These are phyloP conservation scores for Spathaspora boniae DNA, from an alignment of 805 yeast genomes.

Conservation along the genomic window DNA sequence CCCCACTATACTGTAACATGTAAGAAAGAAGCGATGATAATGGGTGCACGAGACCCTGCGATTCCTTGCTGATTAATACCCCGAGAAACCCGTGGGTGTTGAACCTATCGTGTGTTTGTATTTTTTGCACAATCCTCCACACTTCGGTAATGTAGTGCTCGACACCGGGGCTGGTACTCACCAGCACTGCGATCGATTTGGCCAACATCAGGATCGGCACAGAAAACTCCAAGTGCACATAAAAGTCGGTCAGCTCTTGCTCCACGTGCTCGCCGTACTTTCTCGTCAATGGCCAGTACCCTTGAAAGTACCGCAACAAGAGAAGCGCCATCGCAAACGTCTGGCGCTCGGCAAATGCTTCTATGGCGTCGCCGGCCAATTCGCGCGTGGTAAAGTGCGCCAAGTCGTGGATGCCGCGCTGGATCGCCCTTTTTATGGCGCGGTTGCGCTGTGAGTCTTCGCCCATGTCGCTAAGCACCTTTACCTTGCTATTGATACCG, in stretches of 20 bases:
- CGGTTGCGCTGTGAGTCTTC: slow-evolving; percentile 14
- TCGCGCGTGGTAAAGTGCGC: slow-evolving; percentile 23
- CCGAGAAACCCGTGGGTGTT: slow-evolving; percentile 14
- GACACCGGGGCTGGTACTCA: slow-evolving; percentile 11
- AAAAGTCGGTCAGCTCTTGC: slow-evolving; percentile 49
- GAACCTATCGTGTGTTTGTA: too few relatives aligned
- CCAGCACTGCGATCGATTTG: slow-evolving; percentile 27
- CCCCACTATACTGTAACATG: slow-evolving; percentile 28
- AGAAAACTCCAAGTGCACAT: slow-evolving; percentile 48
- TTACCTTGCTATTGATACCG: slow-evolving; percentile 9
- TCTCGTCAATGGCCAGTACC: slow-evolving; percentile 52
- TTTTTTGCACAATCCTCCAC: slow-evolving; percentile 10
- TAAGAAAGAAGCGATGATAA: slow-evolving; percentile 53
- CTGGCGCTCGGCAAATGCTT: slow-evolving; percentile 26
- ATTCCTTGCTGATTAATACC: slow-evolving; percentile 47
- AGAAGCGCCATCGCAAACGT: slow-evolving; percentile 41
- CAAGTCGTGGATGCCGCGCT: slow-evolving; percentile 28
- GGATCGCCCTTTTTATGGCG: slow-evolving; percentile 28
- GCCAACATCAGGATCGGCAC: slow-evolving; percentile 42
- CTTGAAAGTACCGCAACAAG: slow-evolving; percentile 54
- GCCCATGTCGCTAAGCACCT: too few relatives aligned
- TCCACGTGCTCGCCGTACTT: slow-evolving; percentile 69
- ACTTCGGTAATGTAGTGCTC: slow-evolving; percentile 37
- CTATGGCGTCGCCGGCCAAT: slow-evolving; percentile 15
- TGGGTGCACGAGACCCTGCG: slow-evolving; percentile 58